Conservation (phyloP, 768 basidiomycete genomes). For the Asterophora parasitica region DNA sequence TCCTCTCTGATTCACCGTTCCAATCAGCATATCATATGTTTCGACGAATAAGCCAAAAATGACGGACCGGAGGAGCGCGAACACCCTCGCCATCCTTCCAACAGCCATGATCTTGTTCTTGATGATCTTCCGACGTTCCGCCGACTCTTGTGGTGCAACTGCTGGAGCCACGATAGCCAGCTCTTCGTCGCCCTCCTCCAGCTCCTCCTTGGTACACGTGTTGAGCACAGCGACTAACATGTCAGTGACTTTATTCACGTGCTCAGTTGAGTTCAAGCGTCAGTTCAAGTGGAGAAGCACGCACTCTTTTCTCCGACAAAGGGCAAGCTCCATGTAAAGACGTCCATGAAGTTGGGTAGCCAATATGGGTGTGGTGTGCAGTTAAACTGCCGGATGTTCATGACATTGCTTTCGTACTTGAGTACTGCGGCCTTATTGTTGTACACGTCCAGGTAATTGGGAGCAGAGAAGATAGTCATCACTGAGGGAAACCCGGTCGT, state of each 20-base stretch:
- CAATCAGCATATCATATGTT: neutral
- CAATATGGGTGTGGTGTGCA: conserved; percentile 95
- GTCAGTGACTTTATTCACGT: conserved; percentile 70
- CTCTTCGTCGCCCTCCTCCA: conserved; percentile 78
- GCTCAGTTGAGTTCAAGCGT: conserved; percentile 2
- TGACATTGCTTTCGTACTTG: conserved; percentile 98
- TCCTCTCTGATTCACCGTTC: conserved; percentile 65
- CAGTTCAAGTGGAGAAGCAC: conserved; percentile 20
- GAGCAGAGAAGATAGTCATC: conserved; percentile 99
- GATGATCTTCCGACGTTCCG: conserved; percentile 85
- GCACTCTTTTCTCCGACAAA: conserved; percentile 98
- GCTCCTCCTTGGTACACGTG: conserved; percentile 93
- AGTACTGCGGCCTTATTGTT: conserved; percentile 99
- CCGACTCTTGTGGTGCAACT: conserved; percentile 41
- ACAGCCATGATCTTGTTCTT: conserved; percentile 99
- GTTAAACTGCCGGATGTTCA: conserved; percentile 98
- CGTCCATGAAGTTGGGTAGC: conserved; percentile 99
- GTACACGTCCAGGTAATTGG: conserved; percentile 97
- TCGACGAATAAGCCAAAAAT: neutral
- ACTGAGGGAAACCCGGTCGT: conserved; percentile 98
- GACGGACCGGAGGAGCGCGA: conserved; percentile 86
- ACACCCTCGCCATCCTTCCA: conserved; percentile 93
- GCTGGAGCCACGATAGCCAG: conserved; percentile 35
- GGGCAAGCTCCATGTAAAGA: conserved; percentile 97
- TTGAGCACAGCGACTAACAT: conserved; percentile 97